A percentile compares a stretch with the other conserved stretches of the same genome.
Evolutionary conservation across 2,329 filamentous ascomycete species (phyloP).

Genomic region (Calonectria naviculata): DNA sequence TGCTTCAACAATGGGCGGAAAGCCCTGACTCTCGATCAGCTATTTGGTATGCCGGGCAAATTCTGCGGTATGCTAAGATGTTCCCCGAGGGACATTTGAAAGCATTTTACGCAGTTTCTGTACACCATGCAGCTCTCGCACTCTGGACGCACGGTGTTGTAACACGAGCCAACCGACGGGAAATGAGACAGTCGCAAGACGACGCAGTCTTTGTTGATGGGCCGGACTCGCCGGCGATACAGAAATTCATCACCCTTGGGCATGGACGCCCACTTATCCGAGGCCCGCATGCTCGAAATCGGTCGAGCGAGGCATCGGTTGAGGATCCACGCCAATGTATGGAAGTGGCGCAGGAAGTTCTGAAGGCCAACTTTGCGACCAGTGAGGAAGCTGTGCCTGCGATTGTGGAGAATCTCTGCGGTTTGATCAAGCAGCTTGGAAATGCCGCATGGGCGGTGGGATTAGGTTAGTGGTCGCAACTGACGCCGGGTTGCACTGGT

Average conservation of each 20-base stretch:
- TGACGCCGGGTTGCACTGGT: too few relatives aligned
- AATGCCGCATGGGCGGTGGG: slow-evolving; percentile 58
- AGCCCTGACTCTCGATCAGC: slow-evolving; percentile 67
- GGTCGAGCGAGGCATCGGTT: slow-evolving; percentile 53
- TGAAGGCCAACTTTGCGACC: slow-evolving; percentile 63
- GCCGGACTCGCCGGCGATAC: slow-evolving; percentile 61
- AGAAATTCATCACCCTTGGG: slow-evolving; percentile 67
- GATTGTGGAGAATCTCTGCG: slow-evolving; percentile 75
- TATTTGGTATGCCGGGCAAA: slow-evolving; percentile 76
- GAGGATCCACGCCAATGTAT: slow-evolving; percentile 70
- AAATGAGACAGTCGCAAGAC: slow-evolving; percentile 47
- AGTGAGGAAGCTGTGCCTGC: slow-evolving; percentile 61
- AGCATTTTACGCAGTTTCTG: slow-evolving; percentile 75
- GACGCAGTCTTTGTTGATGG: slow-evolving; percentile 66
- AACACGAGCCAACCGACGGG: slow-evolving; percentile 51
- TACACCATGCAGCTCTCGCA: slow-evolving; percentile 75
- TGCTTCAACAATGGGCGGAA: slow-evolving; percentile 68
- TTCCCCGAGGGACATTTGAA: slow-evolving; percentile 66
- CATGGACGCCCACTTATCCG: slow-evolving; percentile 65
- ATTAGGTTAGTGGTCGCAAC: slow-evolving; percentile 34
- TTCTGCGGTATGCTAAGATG: slow-evolving; percentile 68
- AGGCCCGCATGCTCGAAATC: slow-evolving; percentile 43
- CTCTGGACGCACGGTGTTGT: slow-evolving; percentile 78
- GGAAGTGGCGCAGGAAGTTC: slow-evolving; percentile 65
- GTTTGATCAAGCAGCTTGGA: slow-evolving; percentile 71